Percentiles rank a stretch among this genome's conserved stretches.
Evolutionary conservation across 148 eudicot species (phyloP).

Genomic region (Amaranthus palmeri): DNA sequence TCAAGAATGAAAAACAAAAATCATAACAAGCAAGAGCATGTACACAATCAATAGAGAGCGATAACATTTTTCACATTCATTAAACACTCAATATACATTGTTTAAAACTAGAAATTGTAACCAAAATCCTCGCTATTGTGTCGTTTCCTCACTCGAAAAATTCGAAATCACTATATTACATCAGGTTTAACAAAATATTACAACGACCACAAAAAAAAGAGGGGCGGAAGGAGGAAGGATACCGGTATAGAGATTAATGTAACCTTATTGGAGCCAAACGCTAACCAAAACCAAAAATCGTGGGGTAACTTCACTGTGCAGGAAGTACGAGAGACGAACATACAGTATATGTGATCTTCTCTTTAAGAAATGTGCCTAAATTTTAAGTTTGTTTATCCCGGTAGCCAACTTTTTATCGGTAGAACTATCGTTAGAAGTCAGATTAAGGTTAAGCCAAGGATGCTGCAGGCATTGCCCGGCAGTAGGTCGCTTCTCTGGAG

Average conservation of each 20-base stretch:
- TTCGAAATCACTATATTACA: constrained; percentile 34
- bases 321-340: constrained; percentile 16
- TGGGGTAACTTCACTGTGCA: constrained; percentile 21
- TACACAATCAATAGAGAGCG: constrained; percentile 10
- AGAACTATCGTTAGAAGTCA: constrained; percentile 33
- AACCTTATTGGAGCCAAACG: constrained; percentile 27
- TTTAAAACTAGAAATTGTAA: background rate
- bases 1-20: too few relatives aligned
- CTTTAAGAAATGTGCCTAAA: constrained; percentile 38
- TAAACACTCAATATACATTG: constrained; percentile 18
- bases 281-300: constrained; percentile 27
- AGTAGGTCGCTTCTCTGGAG: constrained; percentile 88
- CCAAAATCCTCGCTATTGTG: constrained; percentile 22
- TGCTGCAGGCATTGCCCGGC: constrained; percentile 86
- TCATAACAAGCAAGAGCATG: background rate
- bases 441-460: constrained; percentile 59
- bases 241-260: background rate
- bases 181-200: constrained; percentile 20
- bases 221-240: background rate
- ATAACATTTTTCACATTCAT: constrained; percentile 16
- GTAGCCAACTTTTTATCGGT: constrained; percentile 31
- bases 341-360: constrained; percentile 16
- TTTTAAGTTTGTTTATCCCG: constrained; percentile 46
- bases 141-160: constrained; percentile 21
- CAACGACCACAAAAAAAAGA: background rate